Evolutionary conservation across 768 basidiomycete species (phyloP), one percentile per base, ranked within the genome.

Genomic region (Rhodosporidiobolus sp.): DNA sequence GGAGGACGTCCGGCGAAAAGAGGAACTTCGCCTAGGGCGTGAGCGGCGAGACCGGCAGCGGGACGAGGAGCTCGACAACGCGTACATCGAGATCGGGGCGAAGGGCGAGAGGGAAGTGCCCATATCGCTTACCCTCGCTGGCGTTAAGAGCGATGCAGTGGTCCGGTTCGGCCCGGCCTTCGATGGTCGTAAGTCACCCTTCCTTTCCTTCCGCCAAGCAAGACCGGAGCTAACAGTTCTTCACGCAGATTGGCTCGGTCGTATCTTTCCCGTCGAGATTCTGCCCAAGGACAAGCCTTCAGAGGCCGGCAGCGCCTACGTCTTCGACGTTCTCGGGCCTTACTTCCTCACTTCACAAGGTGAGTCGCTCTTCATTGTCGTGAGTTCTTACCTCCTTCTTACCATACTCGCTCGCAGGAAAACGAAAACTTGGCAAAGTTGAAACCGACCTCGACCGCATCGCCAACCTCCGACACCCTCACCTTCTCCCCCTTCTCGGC

Each of bases 281-380:
- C 2, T 45, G 0, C 10, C 60, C 11, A 38, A 49, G 0, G 54
- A 55, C 24, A 48, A 70, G 30, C 24, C 62, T 1, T 54, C 74
- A 7, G 53, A 57, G 54, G 45, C 67, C 4, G 74, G 52, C 19
- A 72, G 64, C 52, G 69, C 69, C 0, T 65, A 65, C 32, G 69
- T 70, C 35, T 67, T 61, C 45, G 66, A 76, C 45, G 60, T 76
- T 3, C 69, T 76, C 34, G 71, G 69, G 26, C 69, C 75, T 0
- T 76, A 73, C 72, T 73, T 70, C 30, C 69, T 70, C 58, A 70
- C 69, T 0, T 63, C 75, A 1, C 75, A 73, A 56, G 75, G 70
- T 67, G 9, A 14, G 63, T 45, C 19, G 2, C 34, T 7, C 19
- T 14, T 11, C 4, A n/a, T 20, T 6, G 12, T 30, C 49, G 14